phyloP scores from a whole-genome alignment of 176 grass and related monocot species.

The barley (Hordeum vulgare) region MorexV3_pseudomolecules_assembly NC_058519.1:20988021-20988520 shows the following conservation, averaged over 20 bases:
- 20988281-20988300: not conserved
- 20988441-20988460: not conserved
- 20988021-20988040: no score
- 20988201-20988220: no score
- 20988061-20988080: no score
- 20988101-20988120: no score
- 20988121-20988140: no score
- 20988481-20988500: not conserved
- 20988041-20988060: no score
- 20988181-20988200: conserved; percentile 1
- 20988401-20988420: not conserved
- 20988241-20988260: not conserved
- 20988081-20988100: no score
- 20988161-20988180: not conserved
- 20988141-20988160: not conserved
- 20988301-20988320: not conserved
- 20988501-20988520: not conserved
- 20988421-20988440: not conserved
- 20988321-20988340: not conserved
- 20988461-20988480: not conserved
- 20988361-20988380: not conserved
- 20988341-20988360: not conserved
- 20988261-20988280: not conserved
- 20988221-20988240: not conserved
- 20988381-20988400: not conserved